These are phyloP conservation scores for Chrysophaeum taylorii DNA, from an alignment of 352 stramenopile species.

Conservation along the genomic window DNA sequence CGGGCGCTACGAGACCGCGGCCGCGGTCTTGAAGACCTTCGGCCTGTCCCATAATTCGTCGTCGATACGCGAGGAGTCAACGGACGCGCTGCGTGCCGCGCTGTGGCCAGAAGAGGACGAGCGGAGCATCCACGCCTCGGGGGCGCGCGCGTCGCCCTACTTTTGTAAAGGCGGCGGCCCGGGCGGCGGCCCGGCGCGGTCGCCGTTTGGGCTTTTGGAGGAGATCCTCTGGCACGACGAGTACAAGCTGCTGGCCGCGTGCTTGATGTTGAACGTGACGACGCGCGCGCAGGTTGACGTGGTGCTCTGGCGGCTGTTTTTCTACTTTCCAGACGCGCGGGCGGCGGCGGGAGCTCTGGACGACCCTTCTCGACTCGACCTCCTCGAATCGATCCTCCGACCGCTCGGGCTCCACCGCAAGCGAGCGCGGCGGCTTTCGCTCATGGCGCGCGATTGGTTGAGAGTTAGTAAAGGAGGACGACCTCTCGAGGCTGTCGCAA, in stretches of 20 bases:
- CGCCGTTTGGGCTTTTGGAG: constrained; percentile 3
- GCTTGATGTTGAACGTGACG: constrained; percentile 5
- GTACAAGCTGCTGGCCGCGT: constrained; percentile 3
- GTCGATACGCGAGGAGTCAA: not conserved
- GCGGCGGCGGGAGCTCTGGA: not conserved
- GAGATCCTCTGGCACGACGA: constrained; percentile 9
- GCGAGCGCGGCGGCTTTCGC: not conserved
- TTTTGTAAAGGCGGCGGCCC: not conserved
- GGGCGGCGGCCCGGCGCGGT: not conserved
- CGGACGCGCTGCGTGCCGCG: not conserved
- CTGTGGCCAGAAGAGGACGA: not conserved
- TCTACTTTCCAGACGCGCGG: not conserved
- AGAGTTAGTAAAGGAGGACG: not conserved
- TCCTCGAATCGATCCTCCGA: not conserved
- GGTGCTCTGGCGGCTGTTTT: constrained; percentile 3
- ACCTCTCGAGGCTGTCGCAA: not conserved
- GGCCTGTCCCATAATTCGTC: not conserved
- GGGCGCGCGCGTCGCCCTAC: not conserved
- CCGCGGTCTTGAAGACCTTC: not conserved
- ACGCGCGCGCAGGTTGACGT: not conserved
- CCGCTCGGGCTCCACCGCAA: constrained; percentile 6
- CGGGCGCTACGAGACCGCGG: not conserved
- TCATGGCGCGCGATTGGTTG: not conserved
- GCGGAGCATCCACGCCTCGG: not conserved
- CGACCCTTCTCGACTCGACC: not conserved